Evolutionary conservation across 352 stramenopile species (phyloP), one percentile per base, ranked within the genome.

Genomic region (Phytophthora macrochlamydospora): DNA sequence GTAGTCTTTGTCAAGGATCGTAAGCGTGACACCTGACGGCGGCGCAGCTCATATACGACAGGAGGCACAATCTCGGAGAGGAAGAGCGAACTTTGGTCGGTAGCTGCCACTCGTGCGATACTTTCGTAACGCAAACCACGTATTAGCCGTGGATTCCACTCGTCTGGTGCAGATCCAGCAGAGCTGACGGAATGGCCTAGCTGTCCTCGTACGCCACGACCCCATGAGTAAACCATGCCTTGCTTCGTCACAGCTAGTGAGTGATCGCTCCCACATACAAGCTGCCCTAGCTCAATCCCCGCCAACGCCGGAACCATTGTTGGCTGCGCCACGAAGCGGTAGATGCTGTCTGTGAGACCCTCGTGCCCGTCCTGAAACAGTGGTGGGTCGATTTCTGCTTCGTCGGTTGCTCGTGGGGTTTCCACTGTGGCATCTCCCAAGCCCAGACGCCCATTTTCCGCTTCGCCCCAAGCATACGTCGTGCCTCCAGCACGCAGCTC

Each of bases 331-430:
- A 88, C 68, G 44, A 79, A 91, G 9, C 75, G 78, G 58, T 93
- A 93, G 24, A 72, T 61, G 3, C 73, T 75, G 44, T 91, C 83
- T 1, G 85, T 93, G n/a, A 89, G 65, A 45, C 83, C 81, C 37
- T 93, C 85, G 48, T 91, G 91, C 1, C 85, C 85, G 33, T 93
- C 81, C 1, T 74, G 67, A 32, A 89, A 83, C n/a, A 73, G 51
- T 14, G 30, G 43, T 7, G 51, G 33, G 5, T 63, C 62, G 29
- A 24, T 29, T 28, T 55, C 51, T 4, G n/a, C 24, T 28, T 62
- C 31, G 4, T 14, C 53, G 28, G 58, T 52, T 11, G 44, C 43
- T 55, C 43, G 37, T 7, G 38, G 0, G n/a, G 33, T 51, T 1
- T 54, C 33, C 30, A 49, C 29, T 37, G 49, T 52, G 3, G 59